Evolutionary conservation across 1,284 basidiomycete species (phyloP).

Genomic region (Cerrena zonata): DNA sequence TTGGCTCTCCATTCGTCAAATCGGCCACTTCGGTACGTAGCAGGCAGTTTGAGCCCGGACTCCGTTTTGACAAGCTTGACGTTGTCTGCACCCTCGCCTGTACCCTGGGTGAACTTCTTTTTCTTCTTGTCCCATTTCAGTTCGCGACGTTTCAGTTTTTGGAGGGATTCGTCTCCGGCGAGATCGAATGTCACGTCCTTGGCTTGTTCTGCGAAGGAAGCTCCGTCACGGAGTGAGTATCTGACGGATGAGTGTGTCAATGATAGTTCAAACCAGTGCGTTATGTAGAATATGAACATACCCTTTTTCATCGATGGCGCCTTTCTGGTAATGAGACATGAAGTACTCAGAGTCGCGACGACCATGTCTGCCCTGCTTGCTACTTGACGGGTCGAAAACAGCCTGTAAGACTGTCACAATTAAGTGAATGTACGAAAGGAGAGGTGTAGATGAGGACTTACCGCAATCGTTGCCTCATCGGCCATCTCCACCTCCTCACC

Average conservation of each 20-base stretch:
- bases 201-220: constrained; percentile 83
- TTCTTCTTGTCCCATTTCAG: constrained; percentile 92
- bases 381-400: constrained; percentile 61
- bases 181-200: constrained; percentile 79
- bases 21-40: constrained; percentile 86
- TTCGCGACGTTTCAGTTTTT: constrained; percentile 61
- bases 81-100: constrained; percentile 84
- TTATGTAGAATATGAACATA: constrained; percentile 31
- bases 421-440: background rate
- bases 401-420: constrained; percentile 39
- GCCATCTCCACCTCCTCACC: constrained; percentile 57
- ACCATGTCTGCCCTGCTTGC: constrained; percentile 32
- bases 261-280: background rate
- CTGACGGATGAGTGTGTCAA: constrained; percentile 33
- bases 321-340: constrained; percentile 86
- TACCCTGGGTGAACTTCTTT: constrained; percentile 88
- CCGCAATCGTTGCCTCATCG: constrained; percentile 70
- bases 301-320: constrained; percentile 85
- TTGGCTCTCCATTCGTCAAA: constrained; percentile 94
- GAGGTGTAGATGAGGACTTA: constrained; percentile 31
- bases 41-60: constrained; percentile 87
- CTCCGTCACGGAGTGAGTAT: constrained; percentile 81
- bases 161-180: constrained; percentile 69
- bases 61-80: constrained; percentile 92
- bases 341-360: constrained; percentile 87